Evolutionary conservation across 2,329 filamentous ascomycete species (phyloP).

Genomic region (Ophiostoma populinum): DNA sequence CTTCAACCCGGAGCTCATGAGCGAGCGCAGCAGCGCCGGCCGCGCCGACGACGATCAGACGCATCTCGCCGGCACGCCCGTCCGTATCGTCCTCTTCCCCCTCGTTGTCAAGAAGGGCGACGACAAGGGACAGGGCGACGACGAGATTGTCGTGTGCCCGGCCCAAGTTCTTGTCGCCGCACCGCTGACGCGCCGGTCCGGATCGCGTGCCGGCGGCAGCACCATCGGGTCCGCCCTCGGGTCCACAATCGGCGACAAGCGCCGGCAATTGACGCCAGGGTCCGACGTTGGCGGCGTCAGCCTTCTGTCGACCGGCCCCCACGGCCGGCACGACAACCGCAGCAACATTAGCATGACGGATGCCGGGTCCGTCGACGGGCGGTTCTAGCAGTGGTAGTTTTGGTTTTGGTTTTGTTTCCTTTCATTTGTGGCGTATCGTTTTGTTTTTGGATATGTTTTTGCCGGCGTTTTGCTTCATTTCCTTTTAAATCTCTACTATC

Average conservation of each 20-base stretch:
- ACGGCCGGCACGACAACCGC: constrained; percentile 19
- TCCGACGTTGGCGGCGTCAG: constrained; percentile 34
- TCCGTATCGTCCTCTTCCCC: constrained; percentile 88
- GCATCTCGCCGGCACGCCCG: constrained; percentile 51
- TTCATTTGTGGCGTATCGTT: background rate
- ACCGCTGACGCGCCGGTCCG: constrained; percentile 18
- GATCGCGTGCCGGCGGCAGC: constrained; percentile 13
- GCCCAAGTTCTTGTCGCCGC: constrained; percentile 76
- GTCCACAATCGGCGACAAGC: no score
- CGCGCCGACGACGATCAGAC: constrained; percentile 8
- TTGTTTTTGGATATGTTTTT: background rate
- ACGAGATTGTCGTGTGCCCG: constrained; percentile 88
- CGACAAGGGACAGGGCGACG: constrained; percentile 70
- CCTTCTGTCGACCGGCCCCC: constrained; percentile 19
- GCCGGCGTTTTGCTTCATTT: background rate
- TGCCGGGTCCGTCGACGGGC: constrained; percentile 5
- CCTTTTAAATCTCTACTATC: no score
- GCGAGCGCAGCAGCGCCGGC: constrained; percentile 59
- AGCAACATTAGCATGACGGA: constrained; percentile 21
- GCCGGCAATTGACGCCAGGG: constrained; percentile 26
- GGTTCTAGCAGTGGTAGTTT: background rate
- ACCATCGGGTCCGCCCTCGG: background rate
- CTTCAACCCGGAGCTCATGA: constrained; percentile 92
- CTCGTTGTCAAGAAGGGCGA: constrained; percentile 92
- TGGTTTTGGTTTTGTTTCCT: background rate